phyloP scores from a whole-genome alignment of 495 filamentous ascomycete genomes.

The Choiromyces venosus region DNA sequence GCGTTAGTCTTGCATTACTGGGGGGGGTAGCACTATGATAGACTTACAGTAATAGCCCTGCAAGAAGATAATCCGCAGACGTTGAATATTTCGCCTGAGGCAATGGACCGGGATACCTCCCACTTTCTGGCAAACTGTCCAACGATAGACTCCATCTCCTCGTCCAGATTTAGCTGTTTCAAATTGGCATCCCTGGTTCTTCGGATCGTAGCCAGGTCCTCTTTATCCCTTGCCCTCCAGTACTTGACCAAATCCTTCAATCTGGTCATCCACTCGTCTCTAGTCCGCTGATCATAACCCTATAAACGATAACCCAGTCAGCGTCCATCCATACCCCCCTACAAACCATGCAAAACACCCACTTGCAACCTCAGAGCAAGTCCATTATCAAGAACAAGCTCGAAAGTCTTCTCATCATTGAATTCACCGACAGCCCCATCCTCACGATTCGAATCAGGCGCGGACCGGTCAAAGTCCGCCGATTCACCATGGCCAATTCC shows the following conservation, averaged over 20 bases:
- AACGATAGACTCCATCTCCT: constrained; percentile 62
- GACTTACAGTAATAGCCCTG: constrained; percentile 56
- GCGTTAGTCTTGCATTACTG: neutral
- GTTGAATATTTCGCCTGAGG: constrained; percentile 63
- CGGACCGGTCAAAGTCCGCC: constrained; percentile 51
- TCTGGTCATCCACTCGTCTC: constrained; percentile 61
- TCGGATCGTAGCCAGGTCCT: constrained; percentile 56
- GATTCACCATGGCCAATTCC: constrained; percentile 49
- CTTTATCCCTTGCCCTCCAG: constrained; percentile 57
- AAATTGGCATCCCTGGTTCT: constrained; percentile 57
- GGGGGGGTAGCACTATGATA: neutral
- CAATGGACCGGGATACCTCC: constrained; percentile 63
- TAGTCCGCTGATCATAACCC: constrained; percentile 49
- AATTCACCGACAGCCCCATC: constrained; percentile 50
- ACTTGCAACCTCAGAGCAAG: constrained; percentile 61
- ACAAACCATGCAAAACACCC: neutral
- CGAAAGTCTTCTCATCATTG: constrained; percentile 59
- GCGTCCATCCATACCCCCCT: constrained; percentile 46
- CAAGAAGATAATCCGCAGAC: constrained; percentile 63
- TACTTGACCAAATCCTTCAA: constrained; percentile 57
- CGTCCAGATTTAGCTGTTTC: constrained; percentile 60
- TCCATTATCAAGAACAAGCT: constrained; percentile 59
- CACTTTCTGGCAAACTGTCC: constrained; percentile 67
- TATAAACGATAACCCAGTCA: constrained; percentile 20
- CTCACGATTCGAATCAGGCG: constrained; percentile 48